A percentile compares a stretch with the other conserved stretches of the same genome.
phyloP scores from a whole-genome alignment of 257 asterid species.

The Coffea canephora region DNA sequence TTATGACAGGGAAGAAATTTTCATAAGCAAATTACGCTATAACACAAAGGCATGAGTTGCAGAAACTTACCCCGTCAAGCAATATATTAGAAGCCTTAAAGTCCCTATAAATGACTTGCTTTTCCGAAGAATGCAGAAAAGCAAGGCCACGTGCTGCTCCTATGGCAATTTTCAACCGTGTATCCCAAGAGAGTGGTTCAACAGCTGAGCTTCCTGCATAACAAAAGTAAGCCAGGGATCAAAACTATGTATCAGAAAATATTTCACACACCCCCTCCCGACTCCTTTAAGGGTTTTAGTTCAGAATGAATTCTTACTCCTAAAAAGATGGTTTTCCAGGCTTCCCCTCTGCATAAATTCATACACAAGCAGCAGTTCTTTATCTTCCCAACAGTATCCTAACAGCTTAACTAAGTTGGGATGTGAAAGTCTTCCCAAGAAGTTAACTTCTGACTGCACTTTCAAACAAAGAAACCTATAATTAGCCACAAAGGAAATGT shows the following conservation, averaged over 20 bases:
- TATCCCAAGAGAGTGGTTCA: constrained; percentile 44
- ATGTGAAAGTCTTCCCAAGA: constrained; percentile 50
- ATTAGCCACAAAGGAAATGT: background rate
- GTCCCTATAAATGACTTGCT: constrained; percentile 45
- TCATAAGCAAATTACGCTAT: background rate
- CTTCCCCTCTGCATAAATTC: constrained; percentile 50
- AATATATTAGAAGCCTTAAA: constrained; percentile 50
- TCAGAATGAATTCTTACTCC: constrained; percentile 34
- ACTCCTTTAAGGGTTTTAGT: background rate
- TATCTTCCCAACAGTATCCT: constrained; percentile 45
- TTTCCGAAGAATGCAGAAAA: constrained; percentile 39
- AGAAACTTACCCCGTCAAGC: constrained; percentile 35
- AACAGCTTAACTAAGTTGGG: constrained; percentile 45
- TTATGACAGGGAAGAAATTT: background rate
- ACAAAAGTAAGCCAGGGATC: constrained; percentile 2
- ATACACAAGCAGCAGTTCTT: constrained; percentile 42
- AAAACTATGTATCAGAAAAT: background rate
- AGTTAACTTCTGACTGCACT: constrained; percentile 50
- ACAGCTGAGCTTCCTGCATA: constrained; percentile 33
- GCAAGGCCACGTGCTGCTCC: constrained; percentile 51
- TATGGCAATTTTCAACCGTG: constrained; percentile 39
- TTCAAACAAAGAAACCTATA: constrained; percentile 9
- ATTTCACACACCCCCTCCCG: background rate
- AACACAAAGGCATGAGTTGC: background rate
- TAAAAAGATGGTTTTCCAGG: constrained; percentile 49